Evolutionary conservation across 2,329 filamentous ascomycete genomes (phyloP).

Genomic region (Aspergillus sp.): DNA sequence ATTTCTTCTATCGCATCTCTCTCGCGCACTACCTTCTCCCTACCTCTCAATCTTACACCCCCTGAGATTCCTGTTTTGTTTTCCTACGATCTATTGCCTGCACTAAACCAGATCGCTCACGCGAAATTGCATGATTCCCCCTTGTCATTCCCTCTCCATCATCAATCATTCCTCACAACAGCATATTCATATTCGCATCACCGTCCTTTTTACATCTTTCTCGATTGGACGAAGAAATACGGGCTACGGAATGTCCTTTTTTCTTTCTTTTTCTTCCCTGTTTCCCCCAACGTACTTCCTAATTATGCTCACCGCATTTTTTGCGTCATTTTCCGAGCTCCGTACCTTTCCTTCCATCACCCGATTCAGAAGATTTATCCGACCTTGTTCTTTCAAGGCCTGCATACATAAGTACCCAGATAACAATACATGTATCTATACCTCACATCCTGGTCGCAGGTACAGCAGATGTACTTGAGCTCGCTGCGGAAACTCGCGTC

Average conservation of each 20-base stretch:
- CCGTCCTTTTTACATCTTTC: background rate
- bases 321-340: conserved; percentile 9
- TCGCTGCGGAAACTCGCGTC: background rate
- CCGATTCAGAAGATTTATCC: background rate
- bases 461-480: background rate
- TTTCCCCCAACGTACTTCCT: background rate
- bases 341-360: background rate
- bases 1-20: conserved; percentile 13
- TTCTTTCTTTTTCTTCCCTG: conserved; percentile 5
- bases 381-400: background rate
- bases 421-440: background rate
- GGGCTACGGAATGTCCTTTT: background rate
- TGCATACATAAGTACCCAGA: background rate
- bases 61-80: conserved; percentile 6
- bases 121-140: conserved; percentile 20
- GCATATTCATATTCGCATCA: background rate
- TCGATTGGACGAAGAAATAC: background rate
- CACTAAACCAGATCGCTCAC: conserved; percentile 23
- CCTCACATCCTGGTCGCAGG: background rate
- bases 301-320: conserved; percentile 20
- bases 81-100: background rate
- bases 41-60: background rate
- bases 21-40: conserved; percentile 1
- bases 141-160: background rate
- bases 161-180: background rate